Conservation (phyloP, 148 eudicot species). For the Tetragonia tetragonoides region DNA sequence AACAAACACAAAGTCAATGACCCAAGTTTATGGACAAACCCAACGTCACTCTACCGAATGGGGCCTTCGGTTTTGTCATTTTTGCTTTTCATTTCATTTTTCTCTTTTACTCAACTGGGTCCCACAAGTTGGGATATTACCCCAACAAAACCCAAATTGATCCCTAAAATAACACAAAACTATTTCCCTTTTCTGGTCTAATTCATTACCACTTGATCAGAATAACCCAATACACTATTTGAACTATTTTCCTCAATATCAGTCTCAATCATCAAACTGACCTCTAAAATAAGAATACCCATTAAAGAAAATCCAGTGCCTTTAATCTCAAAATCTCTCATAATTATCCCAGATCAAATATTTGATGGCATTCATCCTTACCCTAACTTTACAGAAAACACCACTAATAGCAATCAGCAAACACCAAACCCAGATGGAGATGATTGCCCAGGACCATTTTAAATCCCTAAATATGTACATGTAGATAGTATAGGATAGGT, state of each 20-base stretch:
- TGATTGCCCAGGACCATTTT: not conserved
- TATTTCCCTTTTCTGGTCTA: conserved; percentile 5
- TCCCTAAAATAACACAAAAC: not conserved
- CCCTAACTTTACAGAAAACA: conserved; percentile 1
- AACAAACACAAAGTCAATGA: too few relatives aligned
- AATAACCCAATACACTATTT: conserved; percentile 5
- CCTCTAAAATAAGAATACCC: conserved; percentile 10
- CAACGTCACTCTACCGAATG: too few relatives aligned
- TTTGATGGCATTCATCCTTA: not conserved
- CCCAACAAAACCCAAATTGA: not conserved
- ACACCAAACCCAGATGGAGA: conserved; percentile 16
- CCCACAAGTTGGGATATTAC: too few relatives aligned
- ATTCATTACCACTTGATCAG: conserved; percentile 14
- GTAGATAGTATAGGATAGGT: too few relatives aligned
- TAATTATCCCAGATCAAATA: conserved; percentile 5
- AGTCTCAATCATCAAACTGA: conserved; percentile 18
- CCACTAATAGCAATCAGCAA: conserved; percentile 13
- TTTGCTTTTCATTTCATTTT: too few relatives aligned
- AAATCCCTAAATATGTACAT: conserved; percentile 17
- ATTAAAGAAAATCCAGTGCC: conserved; percentile 8
- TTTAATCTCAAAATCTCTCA: conserved; percentile 10
- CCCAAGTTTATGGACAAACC: too few relatives aligned
- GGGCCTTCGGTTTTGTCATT: too few relatives aligned
- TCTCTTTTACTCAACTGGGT: too few relatives aligned
- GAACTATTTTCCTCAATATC: conserved; percentile 8